Evolutionary conservation across 768 basidiomycete genomes (phyloP), one percentile per base, ranked within the genome.

Genomic region (Heimioporus sp.): DNA sequence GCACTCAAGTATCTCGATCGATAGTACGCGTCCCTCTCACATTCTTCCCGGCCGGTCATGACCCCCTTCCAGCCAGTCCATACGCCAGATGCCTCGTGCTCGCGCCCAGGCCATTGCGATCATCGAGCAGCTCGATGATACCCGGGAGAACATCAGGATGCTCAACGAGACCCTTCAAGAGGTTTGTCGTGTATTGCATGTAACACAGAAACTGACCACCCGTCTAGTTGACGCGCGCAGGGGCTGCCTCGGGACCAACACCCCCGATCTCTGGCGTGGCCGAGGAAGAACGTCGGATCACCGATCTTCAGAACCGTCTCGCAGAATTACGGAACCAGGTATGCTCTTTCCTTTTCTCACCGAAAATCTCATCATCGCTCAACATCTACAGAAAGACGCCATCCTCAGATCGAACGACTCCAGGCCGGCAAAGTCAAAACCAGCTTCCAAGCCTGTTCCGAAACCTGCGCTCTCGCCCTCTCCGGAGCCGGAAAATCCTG

Each of bases 1-100:
- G 87, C 90, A 0, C 63, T 87, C 54, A 89, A 84, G 67, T 90
- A 85, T 59, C 74, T 92, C 48, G 84, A 88, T 63, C 80, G 83
- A 65, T 92, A 88, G 88, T 89, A 61, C 64, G 88, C 74, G 32
- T 44, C 7, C 24, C 37, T 5, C 35, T 5, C 17, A 10, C 28
- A 42, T 15, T 7, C 34, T 49, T 34, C 34, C 49, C 43, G 17
- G 38, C 50, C 41, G 32, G 77, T 36, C 72, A 58, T 69, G 74
- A 54, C 60, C 68, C 30, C 30, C 67, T 47, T 41, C 38, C 45
- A 78, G 76, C 51, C 70, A 75, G 44, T 72, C 76, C 10, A 75
- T 80, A 51, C 73, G 77, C 42, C 73, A 69, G 3, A 80, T 80
- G 79, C 76, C 78, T 1, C 75, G 73, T 34, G 76, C 73, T n/a